These are phyloP conservation scores for Hyaloscypha variabilis DNA, from an alignment of 495 filamentous ascomycete species.

Conservation along the genomic window DNA sequence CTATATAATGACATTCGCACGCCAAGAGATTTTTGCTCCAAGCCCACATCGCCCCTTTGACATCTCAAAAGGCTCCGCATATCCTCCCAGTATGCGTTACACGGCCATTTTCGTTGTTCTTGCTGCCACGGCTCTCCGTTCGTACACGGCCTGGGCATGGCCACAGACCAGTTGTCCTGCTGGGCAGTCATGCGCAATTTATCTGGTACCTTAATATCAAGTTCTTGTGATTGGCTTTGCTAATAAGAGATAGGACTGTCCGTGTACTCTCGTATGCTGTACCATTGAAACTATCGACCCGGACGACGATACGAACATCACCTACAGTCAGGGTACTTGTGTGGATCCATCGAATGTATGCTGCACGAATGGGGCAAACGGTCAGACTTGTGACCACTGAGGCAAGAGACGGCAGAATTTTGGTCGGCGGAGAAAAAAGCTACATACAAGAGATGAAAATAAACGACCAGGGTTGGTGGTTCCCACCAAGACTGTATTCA, in stretches of 20 bases:
- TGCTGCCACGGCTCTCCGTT: background rate
- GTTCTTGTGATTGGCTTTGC: background rate
- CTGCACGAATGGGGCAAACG: background rate
- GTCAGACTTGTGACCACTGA: background rate
- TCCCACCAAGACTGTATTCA: no score
- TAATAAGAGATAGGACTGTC: background rate
- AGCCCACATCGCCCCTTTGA: background rate
- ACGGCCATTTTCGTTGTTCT: background rate
- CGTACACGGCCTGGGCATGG: background rate
- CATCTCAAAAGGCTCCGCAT: background rate
- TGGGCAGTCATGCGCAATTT: background rate
- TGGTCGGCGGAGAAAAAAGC: no score
- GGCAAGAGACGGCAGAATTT: background rate
- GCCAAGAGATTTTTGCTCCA: background rate
- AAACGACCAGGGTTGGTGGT: no score
- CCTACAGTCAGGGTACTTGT: background rate
- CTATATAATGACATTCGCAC: background rate
- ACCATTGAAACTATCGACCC: background rate
- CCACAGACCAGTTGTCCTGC: background rate
- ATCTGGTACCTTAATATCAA: background rate
- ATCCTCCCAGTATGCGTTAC: background rate
- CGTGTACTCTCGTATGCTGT: background rate
- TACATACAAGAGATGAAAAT: no score
- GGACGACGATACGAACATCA: background rate
- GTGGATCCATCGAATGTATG: background rate